Evolutionary conservation across 192 early-diverging fungal genomes (phyloP), one percentile per base, ranked within the genome.

Genomic region (Coemansia sp.): DNA sequence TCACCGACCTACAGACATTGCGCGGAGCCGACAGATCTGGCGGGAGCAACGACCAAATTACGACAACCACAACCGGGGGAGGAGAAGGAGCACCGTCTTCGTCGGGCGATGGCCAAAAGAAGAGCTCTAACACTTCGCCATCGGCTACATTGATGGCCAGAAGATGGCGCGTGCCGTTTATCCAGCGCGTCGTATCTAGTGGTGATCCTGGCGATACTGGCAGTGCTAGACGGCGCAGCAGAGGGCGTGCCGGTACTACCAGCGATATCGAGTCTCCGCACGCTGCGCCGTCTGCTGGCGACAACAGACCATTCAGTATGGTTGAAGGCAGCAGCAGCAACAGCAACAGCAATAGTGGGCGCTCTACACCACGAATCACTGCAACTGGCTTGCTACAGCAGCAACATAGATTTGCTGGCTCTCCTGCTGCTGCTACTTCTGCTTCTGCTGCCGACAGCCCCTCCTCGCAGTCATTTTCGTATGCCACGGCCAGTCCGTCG

Each of bases 231-330:
- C 69, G 80, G 10, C 75, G 75, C 19, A 77, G 69, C 60, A 64
- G 81, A 16, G 68, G 71, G 32, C 81, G 81, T 9, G 81, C 81
- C 0, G 81, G 81, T 3, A 83, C 81, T 3, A 83, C 81, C 39
- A 83, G 81, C 70, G 81, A 83, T 37, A 77, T 83, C 8, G 81
- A 83, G 64, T 75, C 72, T 69, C 69, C 72, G 18, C 44, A 44
- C 9, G 67, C 69, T 15, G 73, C 59, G 9, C 60, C 64, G 6
- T 39, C 68, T 8, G 41, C 67, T 2, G 58, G 69, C 1, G 53
- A 45, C 50, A 69, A 79, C 19, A 64, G 81, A 13, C 81, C 81
- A 12, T 68, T 45, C 54, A 83, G 81, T 56, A 83, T 83, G 81
- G 81, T 83, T 1, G 79, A 82, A 45, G 76, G 75, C 48, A 48